phyloP scores from a whole-genome alignment of 1,139 yeast genomes.

The Suhomyces bokatorum region DNA sequence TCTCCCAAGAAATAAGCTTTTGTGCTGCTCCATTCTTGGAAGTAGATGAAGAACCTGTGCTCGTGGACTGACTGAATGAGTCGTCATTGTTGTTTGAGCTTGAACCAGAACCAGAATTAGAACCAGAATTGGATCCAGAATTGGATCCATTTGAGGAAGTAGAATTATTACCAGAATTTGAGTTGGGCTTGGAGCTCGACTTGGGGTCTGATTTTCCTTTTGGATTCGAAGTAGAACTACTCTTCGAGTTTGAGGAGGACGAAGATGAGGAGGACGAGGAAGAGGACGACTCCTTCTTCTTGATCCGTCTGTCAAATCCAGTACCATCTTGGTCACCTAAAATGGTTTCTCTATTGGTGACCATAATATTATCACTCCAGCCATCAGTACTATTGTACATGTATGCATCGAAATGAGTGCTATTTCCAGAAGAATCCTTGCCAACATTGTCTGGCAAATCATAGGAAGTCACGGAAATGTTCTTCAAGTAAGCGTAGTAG shows the following conservation, averaged over 20 bases:
- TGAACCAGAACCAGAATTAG: too few species aligned
- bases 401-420: slow-evolving; percentile 49
- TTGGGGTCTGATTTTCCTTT: background rate
- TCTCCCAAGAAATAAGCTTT: slow-evolving; percentile 11
- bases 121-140: background rate
- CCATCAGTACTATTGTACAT: slow-evolving; percentile 56
- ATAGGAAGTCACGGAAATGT: slow-evolving; percentile 63
- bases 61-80: slow-evolving; percentile 5
- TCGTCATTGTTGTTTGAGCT: background rate
- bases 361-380: slow-evolving; percentile 45
- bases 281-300: slow-evolving; percentile 12
- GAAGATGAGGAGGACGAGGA: slow-evolving; percentile 10
- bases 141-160: slow-evolving; percentile 6
- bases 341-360: slow-evolving; percentile 61
- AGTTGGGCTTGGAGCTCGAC: slow-evolving; percentile 7
- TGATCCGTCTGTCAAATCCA: slow-evolving; percentile 62
- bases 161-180: slow-evolving; percentile 1
- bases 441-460: slow-evolving; percentile 59
- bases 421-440: slow-evolving; percentile 40
- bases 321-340: slow-evolving; percentile 60
- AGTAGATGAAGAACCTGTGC: slow-evolving; percentile 7
- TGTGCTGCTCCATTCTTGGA: slow-evolving; percentile 8
- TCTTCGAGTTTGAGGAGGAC: slow-evolving; percentile 4
- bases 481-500: slow-evolving; percentile 65
- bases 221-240: slow-evolving; percentile 6